phyloP scores from a whole-genome alignment of 31 red algal genomes.

The Endocladia muricata region DNA sequence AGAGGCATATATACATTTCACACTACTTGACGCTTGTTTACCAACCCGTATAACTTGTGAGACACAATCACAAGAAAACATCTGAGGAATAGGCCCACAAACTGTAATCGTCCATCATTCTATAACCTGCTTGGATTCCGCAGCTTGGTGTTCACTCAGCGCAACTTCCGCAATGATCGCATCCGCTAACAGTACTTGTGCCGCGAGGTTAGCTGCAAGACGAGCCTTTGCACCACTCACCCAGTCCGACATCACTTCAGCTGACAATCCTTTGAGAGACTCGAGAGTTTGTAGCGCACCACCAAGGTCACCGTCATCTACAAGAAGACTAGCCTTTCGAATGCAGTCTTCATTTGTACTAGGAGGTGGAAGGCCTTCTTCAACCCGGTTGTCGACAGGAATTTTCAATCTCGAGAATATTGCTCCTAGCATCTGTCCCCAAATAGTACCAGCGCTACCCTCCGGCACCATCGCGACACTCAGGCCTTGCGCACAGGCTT shows the following conservation, averaged over 20 bases:
- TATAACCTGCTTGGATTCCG: no score
- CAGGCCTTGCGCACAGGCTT: constrained; percentile 27
- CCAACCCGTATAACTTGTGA: no score
- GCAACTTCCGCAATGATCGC: constrained; percentile 60
- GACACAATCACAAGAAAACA: no score
- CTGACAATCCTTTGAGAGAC: constrained; percentile 36
- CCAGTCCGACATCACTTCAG: constrained; percentile 56
- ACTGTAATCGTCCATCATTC: no score
- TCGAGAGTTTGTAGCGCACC: constrained; percentile 43
- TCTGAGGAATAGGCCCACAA: no score
- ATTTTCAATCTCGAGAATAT: constrained; percentile 59
- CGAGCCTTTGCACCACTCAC: constrained; percentile 44
- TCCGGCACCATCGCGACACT: constrained; percentile 60
- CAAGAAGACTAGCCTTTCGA: constrained; percentile 13
- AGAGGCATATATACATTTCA: no score
- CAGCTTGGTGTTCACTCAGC: no score
- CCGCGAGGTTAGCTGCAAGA: constrained; percentile 42
- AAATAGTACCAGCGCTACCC: constrained; percentile 41
- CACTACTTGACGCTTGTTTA: no score
- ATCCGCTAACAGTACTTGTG: constrained; percentile 57
- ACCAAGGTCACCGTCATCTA: constrained; percentile 45
- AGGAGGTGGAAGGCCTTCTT: neutral
- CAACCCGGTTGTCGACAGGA: constrained; percentile 27
- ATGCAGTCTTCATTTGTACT: constrained; percentile 56
- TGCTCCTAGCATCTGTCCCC: constrained; percentile 55